Conservation (phyloP, 306 rosid genomes). For the Rosa rugosa region DNA sequence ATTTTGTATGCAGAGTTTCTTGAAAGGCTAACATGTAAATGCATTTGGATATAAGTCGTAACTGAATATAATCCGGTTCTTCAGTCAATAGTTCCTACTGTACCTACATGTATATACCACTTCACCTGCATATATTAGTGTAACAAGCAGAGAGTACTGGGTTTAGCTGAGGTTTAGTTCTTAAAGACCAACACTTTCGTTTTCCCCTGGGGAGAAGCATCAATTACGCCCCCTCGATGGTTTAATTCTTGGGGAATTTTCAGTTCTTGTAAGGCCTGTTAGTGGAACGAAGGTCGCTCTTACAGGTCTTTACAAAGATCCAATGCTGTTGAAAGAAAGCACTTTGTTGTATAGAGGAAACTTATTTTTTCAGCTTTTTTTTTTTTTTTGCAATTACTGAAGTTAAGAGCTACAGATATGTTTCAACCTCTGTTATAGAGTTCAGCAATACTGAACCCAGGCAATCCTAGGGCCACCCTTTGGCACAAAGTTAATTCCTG, state of each 20-base stretch:
- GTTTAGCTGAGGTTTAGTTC: conserved; percentile 38
- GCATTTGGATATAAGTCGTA: not conserved
- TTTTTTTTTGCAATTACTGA: conserved; percentile 28
- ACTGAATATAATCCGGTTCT: not conserved
- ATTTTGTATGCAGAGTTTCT: not conserved
- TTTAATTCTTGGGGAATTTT: conserved; percentile 33
- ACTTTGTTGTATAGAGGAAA: not conserved
- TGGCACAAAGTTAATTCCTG: conserved; percentile 27
- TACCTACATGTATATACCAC: not conserved
- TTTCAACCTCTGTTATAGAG: conserved; percentile 10
- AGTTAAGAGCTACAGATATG: conserved; percentile 55
- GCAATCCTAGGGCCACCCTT: conserved; percentile 29
- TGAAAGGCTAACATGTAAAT: not conserved
- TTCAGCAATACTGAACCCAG: not conserved
- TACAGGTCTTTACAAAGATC: conserved; percentile 32
- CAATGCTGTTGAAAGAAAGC: conserved; percentile 15
- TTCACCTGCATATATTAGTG: not conserved
- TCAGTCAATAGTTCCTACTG: not conserved
- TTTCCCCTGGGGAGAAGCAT: conserved; percentile 60
- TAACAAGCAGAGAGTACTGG: conserved; percentile 29
- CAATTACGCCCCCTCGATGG: conserved; percentile 42
- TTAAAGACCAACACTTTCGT: conserved; percentile 39
- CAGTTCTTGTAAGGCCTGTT: conserved; percentile 33
- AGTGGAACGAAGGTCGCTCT: not conserved
- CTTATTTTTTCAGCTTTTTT: conserved; percentile 35